Evolutionary conservation across 306 rosid species (phyloP).

Genomic region (Pyrus communis): DNA sequence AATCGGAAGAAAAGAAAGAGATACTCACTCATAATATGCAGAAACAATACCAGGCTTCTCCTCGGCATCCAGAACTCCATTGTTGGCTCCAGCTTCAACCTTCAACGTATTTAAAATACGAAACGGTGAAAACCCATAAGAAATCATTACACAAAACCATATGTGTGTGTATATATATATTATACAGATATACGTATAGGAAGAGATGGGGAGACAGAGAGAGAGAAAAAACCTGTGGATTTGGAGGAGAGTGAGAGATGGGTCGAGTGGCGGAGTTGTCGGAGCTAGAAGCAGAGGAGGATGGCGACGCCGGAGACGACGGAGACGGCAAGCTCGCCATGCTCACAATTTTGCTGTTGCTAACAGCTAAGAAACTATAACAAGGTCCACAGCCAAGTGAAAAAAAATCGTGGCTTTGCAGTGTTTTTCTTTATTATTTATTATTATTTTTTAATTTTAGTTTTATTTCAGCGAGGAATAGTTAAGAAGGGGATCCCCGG

Average conservation of each 20-base stretch:
- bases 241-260: conserved; percentile 22
- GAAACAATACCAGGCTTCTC: conserved; percentile 37
- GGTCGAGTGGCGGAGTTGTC: conserved; percentile 29
- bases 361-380: neutral
- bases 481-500: neutral
- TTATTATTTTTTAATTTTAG: neutral
- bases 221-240: conserved; percentile 33
- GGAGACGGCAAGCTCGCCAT: conserved; percentile 43
- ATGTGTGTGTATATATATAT: neutral
- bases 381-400: neutral
- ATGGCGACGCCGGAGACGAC: conserved; percentile 18
- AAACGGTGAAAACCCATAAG: conserved; percentile 5
- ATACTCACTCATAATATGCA: conserved; percentile 40
- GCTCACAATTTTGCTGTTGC: neutral
- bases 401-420: neutral
- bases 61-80: conserved; percentile 30
- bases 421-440: neutral
- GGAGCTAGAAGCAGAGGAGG: conserved; percentile 41
- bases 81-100: conserved; percentile 37
- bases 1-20: neutral
- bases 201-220: conserved; percentile 11
- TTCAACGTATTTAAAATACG: conserved; percentile 8
- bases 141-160: conserved; percentile 9
- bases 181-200: neutral
- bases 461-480: neutral